phyloP scores from a whole-genome alignment of 2,329 filamentous ascomycete species.

The Exutisphaerella laricina region DNA sequence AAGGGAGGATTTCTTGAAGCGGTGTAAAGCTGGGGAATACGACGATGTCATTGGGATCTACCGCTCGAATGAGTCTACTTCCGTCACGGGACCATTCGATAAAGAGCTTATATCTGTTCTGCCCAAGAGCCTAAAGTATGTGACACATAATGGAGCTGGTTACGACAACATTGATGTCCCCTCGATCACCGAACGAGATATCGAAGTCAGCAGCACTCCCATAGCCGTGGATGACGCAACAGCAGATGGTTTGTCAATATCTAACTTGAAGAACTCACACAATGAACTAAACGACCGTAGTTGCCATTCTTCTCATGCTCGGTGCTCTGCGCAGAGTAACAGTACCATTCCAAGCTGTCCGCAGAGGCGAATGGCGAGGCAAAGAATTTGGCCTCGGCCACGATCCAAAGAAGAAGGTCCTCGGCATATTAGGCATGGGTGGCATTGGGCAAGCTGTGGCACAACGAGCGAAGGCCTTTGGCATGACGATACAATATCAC shows the following conservation, averaged over 20 bases:
- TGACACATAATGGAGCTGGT: conserved; percentile 42
- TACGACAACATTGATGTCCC: conserved; percentile 36
- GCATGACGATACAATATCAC: conserved; percentile 56
- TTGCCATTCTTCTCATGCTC: conserved; percentile 48
- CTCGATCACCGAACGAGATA: conserved; percentile 33
- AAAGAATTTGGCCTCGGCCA: conserved; percentile 45
- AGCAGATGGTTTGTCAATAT: conserved; percentile 29
- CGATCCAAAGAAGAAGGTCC: conserved; percentile 48
- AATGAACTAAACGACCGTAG: conserved; percentile 8
- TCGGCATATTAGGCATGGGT: conserved; percentile 57
- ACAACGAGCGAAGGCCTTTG: conserved; percentile 48
- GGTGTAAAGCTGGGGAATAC: conserved; percentile 50
- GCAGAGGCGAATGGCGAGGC: conserved; percentile 44
- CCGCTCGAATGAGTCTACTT: conserved; percentile 53
- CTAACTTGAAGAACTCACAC: background rate
- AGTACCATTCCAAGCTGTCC: conserved; percentile 42
- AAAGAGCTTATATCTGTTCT: conserved; percentile 40
- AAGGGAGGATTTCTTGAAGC: conserved; percentile 51
- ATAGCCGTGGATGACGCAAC: conserved; percentile 49
- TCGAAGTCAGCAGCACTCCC: conserved; percentile 43
- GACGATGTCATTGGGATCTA: conserved; percentile 53
- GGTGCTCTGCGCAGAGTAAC: conserved; percentile 49
- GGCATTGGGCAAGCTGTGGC: conserved; percentile 52
- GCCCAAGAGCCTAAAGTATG: conserved; percentile 40
- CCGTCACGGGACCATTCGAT: conserved; percentile 43